Base-by-base conservation (phyloP, 306 rosid genomes). In the Hippophae rhamnoides region DNA sequence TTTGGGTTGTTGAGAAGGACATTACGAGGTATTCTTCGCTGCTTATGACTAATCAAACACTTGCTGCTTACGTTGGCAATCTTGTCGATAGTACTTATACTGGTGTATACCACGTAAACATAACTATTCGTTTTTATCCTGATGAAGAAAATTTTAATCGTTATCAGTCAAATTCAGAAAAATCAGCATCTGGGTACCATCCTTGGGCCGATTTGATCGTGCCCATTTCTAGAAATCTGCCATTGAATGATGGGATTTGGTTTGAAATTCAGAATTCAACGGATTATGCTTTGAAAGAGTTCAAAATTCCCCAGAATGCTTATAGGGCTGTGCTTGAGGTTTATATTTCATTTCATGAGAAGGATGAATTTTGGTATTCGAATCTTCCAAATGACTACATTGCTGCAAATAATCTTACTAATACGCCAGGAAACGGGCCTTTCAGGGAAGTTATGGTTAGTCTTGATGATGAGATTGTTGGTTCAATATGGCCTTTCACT, bases 281-380 rank as follows among this genome's bases (percentile, higher is more conserved):
- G 38, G 80, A 83, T 71, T 43, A 64, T 1, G 72, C 53, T 38
- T 47, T 60, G 74, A 89, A 81, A 75, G 69, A 79, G 47, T 85
- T 85, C 49, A 47, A 14, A 58, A 62, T 89, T 12, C 96, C 96
- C 0, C 88, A 53, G 44, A 85, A 85, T 85, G 78, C 74, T 51
- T 85, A 85, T 47, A 81, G 84, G 81, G 96, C 89, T 81, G 79
- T 85, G 68, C 79, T 89, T 38, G 96, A 89, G 67, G 90, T 89
- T 1, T 89, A 75, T 83, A 76, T 89, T 58, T 89, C 96, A 1
- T 89, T 81, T 69, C 96, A 89, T 68, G 94, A 89, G 74, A 89
- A 71, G 47, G 96, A 89, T 70, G 94, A 89, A 52, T 83, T 69
- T 59, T 89, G 94, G 90, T 89, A 83, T 60, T 5, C 68, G 2